These are phyloP conservation scores for Starmerella lactis-condensi DNA, from an alignment of 805 yeast genomes.

Conservation along the genomic window DNA sequence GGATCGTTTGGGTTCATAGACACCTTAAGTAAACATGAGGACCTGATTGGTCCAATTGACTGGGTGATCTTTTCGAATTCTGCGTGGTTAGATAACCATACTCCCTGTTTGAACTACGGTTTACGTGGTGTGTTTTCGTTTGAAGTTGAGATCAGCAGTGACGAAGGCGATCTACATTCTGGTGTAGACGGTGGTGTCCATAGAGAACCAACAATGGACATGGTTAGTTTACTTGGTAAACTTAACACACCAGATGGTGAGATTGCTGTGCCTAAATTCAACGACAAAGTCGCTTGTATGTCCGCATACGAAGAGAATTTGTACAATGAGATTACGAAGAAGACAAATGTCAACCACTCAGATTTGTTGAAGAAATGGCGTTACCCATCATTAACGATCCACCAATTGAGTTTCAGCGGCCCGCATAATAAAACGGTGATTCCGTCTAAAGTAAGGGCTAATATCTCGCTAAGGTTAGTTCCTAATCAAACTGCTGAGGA, in stretches of 20 bases:
- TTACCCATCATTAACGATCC: constrained; percentile 73
- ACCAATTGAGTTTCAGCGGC: constrained; percentile 69
- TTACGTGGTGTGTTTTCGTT: constrained; percentile 79
- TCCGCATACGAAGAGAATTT: constrained; percentile 38
- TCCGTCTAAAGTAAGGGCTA: constrained; percentile 60
- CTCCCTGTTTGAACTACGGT: constrained; percentile 89
- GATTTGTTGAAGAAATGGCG: constrained; percentile 67
- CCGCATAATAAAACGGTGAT: constrained; percentile 81
- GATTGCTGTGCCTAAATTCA: constrained; percentile 49
- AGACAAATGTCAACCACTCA: constrained; percentile 21
- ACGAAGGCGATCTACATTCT: constrained; percentile 76
- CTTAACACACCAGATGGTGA: constrained; percentile 34
- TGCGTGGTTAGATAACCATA: constrained; percentile 77
- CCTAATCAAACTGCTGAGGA: constrained; percentile 62
- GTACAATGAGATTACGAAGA: constrained; percentile 38
- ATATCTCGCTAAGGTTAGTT: constrained; percentile 67
- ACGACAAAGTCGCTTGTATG: constrained; percentile 44
- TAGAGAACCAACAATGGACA: constrained; percentile 75
- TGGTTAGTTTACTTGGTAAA: constrained; percentile 51
- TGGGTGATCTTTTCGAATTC: constrained; percentile 83
- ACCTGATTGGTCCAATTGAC: constrained; percentile 53
- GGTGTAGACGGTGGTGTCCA: constrained; percentile 92
- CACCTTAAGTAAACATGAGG: constrained; percentile 32
- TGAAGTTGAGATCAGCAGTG: constrained; percentile 49
- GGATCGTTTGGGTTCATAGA: constrained; percentile 75